These are phyloP conservation scores for Yamadazyma scolyti DNA, from an alignment of 805 yeast species.

Conservation along the genomic window DNA sequence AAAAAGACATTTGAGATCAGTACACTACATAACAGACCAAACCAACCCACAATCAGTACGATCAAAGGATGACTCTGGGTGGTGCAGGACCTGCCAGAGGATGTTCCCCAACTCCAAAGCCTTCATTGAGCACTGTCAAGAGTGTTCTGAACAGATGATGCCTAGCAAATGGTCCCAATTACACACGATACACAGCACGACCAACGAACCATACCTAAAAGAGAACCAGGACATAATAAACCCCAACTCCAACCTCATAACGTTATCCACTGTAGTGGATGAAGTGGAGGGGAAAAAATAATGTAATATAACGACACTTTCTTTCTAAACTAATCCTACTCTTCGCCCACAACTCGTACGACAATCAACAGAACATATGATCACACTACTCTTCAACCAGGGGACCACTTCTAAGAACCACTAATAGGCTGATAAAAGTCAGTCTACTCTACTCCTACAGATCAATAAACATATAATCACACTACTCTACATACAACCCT, in stretches of 20 bases:
- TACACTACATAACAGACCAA: slow-evolving; percentile 57
- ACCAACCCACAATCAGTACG: slow-evolving; percentile 33
- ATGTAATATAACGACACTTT: background rate
- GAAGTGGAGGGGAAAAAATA: slow-evolving; percentile 1
- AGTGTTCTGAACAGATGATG: slow-evolving; percentile 45
- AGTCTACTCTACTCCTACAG: no score
- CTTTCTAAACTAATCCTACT: no score
- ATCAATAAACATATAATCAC: no score
- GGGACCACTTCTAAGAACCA: no score
- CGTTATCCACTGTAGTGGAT: slow-evolving; percentile 12
- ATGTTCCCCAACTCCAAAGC: slow-evolving; percentile 51
- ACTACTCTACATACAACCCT: no score
- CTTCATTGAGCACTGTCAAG: slow-evolving; percentile 63
- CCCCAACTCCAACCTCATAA: slow-evolving; percentile 11
- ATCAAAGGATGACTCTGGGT: slow-evolving; percentile 53
- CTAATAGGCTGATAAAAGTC: no score
- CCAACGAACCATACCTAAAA: slow-evolving; percentile 2
- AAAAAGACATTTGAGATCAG: slow-evolving; percentile 66
- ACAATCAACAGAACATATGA: no score
- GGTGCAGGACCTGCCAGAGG: slow-evolving; percentile 62
- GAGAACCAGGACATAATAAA: slow-evolving; percentile 7
- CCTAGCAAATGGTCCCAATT: slow-evolving; percentile 20
- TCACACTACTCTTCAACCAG: no score
- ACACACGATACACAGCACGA: slow-evolving; percentile 1
- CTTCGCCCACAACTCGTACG: no score